Base-by-base conservation (phyloP, 2,329 filamentous ascomycete genomes). In the Didymella lethalis region DNA sequence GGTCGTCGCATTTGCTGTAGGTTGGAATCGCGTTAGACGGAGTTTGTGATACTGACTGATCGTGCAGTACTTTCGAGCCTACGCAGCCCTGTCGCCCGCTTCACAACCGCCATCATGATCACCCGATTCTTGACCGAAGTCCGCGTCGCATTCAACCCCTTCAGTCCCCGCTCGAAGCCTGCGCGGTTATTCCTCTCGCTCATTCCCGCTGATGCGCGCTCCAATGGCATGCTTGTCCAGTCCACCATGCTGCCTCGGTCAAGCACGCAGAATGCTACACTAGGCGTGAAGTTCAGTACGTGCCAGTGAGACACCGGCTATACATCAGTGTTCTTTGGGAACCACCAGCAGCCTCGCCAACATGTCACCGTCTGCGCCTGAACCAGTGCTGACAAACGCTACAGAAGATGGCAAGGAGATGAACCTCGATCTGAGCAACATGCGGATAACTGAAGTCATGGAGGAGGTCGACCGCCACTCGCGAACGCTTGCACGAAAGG, bases 391-490 rank as follows among this genome's bases (percentile, higher is more conserved):
- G 59, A 75, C 64, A 25, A 18, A 25, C 40, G 32, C 2, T 44
- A 54, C 75, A 96, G 92, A 97, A 84, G 95, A 97, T 74, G 95
- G 95, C 69, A 96, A 94, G 81, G 89, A 96, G 72, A 86, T 98
- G 81, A 87, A 87, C 32, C 85, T 98, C 38, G 88, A 97, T 74
- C 85, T 92, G 66, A 88, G 91, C 68, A 90, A 89, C 77, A 83
- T 93, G 79, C 90, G 88, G 68, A 93, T 98, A 74, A 91, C 91
- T 75, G 90, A 93, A 71, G 86, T 98, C 20, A 84, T 94, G 57
- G 91, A 93, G 76, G 93, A 98, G 78, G 88, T 97, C 44, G 91
- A 97, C 76, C 85, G 95, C 71, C 92, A 98, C 80, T 97, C 93
- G 49, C 86, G 95, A 66, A 82, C 84, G 67, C 79, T 98, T 73